Percentiles rank a stretch among this genome's conserved stretches.
Evolutionary conservation across 371 early-diverging fungal species (phyloP).

Genomic region (Actinomortierella ambigua): DNA sequence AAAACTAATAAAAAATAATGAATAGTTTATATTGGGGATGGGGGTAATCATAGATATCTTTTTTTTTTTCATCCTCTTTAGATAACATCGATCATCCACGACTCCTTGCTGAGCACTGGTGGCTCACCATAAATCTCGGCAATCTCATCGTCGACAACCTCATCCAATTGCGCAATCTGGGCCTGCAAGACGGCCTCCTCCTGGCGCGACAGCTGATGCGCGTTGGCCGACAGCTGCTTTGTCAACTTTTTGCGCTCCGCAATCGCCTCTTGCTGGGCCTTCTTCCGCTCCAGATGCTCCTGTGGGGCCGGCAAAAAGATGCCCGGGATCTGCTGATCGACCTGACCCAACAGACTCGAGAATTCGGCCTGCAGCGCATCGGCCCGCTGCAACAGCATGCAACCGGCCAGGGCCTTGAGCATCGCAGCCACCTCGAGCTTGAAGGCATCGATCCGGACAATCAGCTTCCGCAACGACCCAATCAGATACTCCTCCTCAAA

Average conservation of each 20-base stretch:
- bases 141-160: conserved; percentile 43
- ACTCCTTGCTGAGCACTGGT: conserved; percentile 37
- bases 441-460: conserved; percentile 28
- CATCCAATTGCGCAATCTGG: conserved; percentile 42
- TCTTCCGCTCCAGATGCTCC: conserved; percentile 38
- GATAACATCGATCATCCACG: conserved; percentile 39
- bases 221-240: conserved; percentile 31
- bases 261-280: conserved; percentile 43
- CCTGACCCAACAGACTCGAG: conserved; percentile 20
- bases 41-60: too few relatives aligned
- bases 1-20: too few relatives aligned
- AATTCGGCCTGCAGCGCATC: conserved; percentile 32
- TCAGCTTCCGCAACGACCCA: conserved; percentile 63
- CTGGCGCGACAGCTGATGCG: conserved; percentile 41
- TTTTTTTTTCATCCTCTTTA: conserved; percentile 1
- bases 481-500: conserved; percentile 92
- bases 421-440: conserved; percentile 34
- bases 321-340: conserved; percentile 14
- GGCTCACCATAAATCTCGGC: conserved; percentile 44
- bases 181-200: conserved; percentile 41
- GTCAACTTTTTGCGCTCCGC: conserved; percentile 38
- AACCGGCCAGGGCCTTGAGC: conserved; percentile 25
- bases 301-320: conserved; percentile 40
- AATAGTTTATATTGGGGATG: too few relatives aligned
- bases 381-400: conserved; percentile 42